Base-by-base conservation (phyloP, 345 rosid genomes). In the Lagerstroemia speciosa region DNA sequence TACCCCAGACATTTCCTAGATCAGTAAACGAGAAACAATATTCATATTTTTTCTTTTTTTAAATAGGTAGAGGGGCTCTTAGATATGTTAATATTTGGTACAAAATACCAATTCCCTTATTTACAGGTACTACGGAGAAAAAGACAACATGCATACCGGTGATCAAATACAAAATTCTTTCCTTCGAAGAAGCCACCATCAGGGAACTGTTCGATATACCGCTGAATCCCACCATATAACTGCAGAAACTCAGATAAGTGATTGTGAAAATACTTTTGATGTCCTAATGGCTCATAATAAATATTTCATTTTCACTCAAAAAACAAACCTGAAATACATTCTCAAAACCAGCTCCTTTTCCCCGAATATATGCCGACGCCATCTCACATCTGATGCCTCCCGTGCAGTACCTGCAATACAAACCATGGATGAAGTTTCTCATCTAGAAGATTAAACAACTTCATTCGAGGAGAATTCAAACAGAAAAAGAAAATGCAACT, bases 381-480 rank as follows among this genome's bases (percentile, higher is more conserved):
- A 91, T 89, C 88, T 93, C 98, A 83, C 98, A 93, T 74, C 98
- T 82, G 74, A 93, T 93, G 67, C 98, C 98, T 57, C 96, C 97
- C 24, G 98, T 91, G 81, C 99, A 94, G 79, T 91, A 94, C 99
- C 99, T 91, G 67, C 31, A 79, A 66, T 34, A 62, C 33, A 62
- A 33, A 31, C 69, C 27, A 70, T 26, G 27, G 64, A 8, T 33
- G 33, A 41, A 65, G 68, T 24, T 34, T 22, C 14, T 53, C 33
- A 37, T 1, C 1, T 43, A 38, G 60, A 16, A 20, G 53, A 43
- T 33, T 57, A 32, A 43, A 19, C 6, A 17, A 27, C 1, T 8
- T 71, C 64, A 40, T 5, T 40, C 24, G 37, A 37, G 55, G 38
- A 64, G 34, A 29, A 69, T n/a, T 3, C 55, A 48, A 48, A 20